Percentiles rank a stretch among this genome's conserved stretches.
phyloP scores from a whole-genome alignment of 768 basidiomycete species.

The Tylopilus plumbeoviolaceoides region DNA sequence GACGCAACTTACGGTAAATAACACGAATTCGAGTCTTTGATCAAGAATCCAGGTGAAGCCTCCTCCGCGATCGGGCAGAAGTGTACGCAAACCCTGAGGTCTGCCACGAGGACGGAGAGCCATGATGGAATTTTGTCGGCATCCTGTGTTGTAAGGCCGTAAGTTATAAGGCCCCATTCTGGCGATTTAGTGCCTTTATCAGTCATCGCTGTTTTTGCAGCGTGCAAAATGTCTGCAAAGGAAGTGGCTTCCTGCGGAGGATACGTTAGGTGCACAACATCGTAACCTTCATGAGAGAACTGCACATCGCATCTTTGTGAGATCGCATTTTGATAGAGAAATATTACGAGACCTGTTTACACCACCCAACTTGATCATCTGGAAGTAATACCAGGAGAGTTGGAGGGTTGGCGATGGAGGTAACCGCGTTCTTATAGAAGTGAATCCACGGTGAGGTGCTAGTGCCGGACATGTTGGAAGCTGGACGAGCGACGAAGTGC shows the following conservation, averaged over 20 bases:
- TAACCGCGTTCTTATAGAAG: slow-evolving; percentile 26
- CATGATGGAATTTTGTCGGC: slow-evolving; percentile 13
- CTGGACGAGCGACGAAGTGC: background rate
- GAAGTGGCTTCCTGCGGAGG: background rate
- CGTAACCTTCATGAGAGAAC: slow-evolving; percentile 39
- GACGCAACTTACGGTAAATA: slow-evolving; percentile 27
- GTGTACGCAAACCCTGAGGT: too few species aligned
- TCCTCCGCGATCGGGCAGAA: too few species aligned
- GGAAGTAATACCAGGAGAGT: slow-evolving; percentile 30
- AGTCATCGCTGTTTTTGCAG: slow-evolving; percentile 13
- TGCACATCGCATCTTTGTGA: slow-evolving; percentile 10
- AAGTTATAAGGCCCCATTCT: slow-evolving; percentile 31
- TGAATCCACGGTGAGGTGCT: slow-evolving; percentile 9
- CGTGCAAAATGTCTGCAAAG: slow-evolving; percentile 18
- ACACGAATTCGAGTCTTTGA: slow-evolving; percentile 6
- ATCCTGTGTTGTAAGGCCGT: slow-evolving; percentile 26
- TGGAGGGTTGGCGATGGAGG: slow-evolving; percentile 28
- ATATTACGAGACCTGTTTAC: slow-evolving; percentile 30
- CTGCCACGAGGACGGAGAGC: slow-evolving; percentile 1
- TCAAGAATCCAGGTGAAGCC: too few species aligned
- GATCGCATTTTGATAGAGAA: background rate
- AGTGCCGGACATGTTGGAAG: slow-evolving; percentile 1
- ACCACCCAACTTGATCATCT: slow-evolving; percentile 33
- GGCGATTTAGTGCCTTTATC: background rate
- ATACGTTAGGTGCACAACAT: slow-evolving; percentile 23